A percentile compares a stretch with the other conserved stretches of the same genome.
phyloP scores from a whole-genome alignment of 2,329 filamentous ascomycete species.

The Fusarium sp. region DNA sequence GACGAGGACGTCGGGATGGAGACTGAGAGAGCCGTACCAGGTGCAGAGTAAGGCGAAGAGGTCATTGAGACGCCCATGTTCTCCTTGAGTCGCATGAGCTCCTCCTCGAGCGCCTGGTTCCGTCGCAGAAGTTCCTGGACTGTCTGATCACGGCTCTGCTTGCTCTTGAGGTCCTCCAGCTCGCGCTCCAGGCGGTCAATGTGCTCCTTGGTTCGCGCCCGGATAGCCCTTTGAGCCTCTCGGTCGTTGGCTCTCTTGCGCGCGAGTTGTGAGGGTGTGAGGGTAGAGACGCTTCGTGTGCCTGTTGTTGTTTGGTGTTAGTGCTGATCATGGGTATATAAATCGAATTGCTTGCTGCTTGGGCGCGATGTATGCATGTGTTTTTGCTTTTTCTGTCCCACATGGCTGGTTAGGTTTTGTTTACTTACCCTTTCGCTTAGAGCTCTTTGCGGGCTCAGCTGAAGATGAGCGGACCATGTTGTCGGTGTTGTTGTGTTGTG shows the following conservation, averaged over 20 bases:
- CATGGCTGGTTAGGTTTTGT: background rate
- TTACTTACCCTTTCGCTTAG: constrained; percentile 60
- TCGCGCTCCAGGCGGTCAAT: constrained; percentile 82
- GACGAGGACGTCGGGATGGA: background rate
- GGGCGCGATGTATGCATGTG: background rate
- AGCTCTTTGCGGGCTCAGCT: constrained; percentile 56
- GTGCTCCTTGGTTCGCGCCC: constrained; percentile 86
- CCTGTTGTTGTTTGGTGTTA: constrained; percentile 51
- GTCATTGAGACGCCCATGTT: constrained; percentile 57
- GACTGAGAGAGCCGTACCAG: constrained; percentile 49
- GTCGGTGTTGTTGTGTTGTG: constrained; percentile 22
- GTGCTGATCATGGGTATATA: constrained; percentile 4
- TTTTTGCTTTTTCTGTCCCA: constrained; percentile 1
- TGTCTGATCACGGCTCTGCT: constrained; percentile 61
- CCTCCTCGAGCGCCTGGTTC: constrained; percentile 66
- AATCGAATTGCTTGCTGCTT: background rate
- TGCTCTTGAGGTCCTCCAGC: constrained; percentile 75
- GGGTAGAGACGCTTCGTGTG: constrained; percentile 83
- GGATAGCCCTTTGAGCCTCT: constrained; percentile 88
- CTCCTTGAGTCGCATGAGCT: constrained; percentile 60
- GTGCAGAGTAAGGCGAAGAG: constrained; percentile 55
- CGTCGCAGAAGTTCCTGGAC: constrained; percentile 63
- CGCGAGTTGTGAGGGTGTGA: constrained; percentile 88
- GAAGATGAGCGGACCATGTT: constrained; percentile 58
- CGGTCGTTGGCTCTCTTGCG: constrained; percentile 93